Base-by-base conservation (phyloP, 2,329 filamentous ascomycete species). In the Periconia sp. region DNA sequence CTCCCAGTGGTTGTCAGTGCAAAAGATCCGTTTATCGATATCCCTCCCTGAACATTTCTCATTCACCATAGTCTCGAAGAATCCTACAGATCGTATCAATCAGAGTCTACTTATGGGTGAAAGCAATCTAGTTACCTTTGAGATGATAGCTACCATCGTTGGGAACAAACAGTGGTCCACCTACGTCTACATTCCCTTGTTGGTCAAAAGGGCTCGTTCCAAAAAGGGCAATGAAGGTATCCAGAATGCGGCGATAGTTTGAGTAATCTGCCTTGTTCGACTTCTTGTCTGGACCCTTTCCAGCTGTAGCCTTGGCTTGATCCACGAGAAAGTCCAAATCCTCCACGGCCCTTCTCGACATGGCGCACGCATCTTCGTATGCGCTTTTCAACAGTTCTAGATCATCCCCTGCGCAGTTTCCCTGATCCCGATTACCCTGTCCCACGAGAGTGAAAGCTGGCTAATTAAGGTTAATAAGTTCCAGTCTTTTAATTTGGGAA, bases 311-410 rank as follows among this genome's bases (percentile, higher is more conserved):
- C 1, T 3, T 6, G 3, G 45, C 45, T 20, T 47, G 45, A 13
- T 9, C 9, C 10, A 47, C 6, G 15, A 47, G 30, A 17, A 37
- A 52, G 17, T 31, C 35, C 9, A 52, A 23, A n/a, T 52, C 44
- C 6, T 41, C 33, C 6, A 35, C 13, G 8, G 50, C 43, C 30
- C 19, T 31, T 33, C 35, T 33, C 35, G 50, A 33, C 31, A 52
- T 52, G 6, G 47, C 19, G 44, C 50, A 52, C 41, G 45, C 37
- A 41, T 52, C 50, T 47, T 52, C 50, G 41, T 44, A 52, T n/a
- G 50, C 41, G 10, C 19, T 45, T 41, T 52, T 47, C 15, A 52
- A 30, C 15, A 41, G 41, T 20, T 52, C 43, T 15, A 52, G 50
- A 52, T 52, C 19, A 5, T 45, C 17, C 8, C 50, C 50, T 2